Conservation (phyloP, 2,329 filamentous ascomycete species). For the Paecilomyces sp. region DNA sequence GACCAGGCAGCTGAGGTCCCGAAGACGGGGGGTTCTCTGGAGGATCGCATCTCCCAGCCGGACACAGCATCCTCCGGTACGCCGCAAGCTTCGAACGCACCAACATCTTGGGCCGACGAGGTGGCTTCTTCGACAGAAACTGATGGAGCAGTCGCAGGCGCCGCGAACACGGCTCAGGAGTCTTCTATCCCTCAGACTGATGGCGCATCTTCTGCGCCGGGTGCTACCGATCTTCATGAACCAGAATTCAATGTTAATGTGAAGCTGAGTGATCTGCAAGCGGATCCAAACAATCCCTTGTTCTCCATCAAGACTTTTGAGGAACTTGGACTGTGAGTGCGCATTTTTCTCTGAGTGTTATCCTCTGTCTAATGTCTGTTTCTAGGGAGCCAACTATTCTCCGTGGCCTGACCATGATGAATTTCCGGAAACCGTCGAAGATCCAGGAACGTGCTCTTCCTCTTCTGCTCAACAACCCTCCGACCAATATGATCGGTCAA, state of each 20-base stretch:
- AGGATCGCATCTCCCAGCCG: slow-evolving; percentile 42
- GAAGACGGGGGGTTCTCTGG: slow-evolving; percentile 34
- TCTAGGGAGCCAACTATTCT: slow-evolving; percentile 57
- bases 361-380: slow-evolving; percentile 3
- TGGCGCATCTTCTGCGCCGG: slow-evolving; percentile 28
- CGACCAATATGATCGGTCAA: slow-evolving; percentile 90
- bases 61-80: slow-evolving; percentile 26
- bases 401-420: slow-evolving; percentile 70
- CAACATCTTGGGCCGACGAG: slow-evolving; percentile 37
- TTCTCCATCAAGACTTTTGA: slow-evolving; percentile 80
- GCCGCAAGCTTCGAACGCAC: slow-evolving; percentile 6
- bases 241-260: slow-evolving; percentile 84
- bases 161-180: slow-evolving; percentile 8
- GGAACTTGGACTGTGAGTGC: slow-evolving; percentile 73
- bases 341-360: neutral
- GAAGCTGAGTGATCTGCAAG: slow-evolving; percentile 82
- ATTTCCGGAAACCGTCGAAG: slow-evolving; percentile 93
- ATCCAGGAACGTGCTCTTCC: slow-evolving; percentile 94
- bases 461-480: slow-evolving; percentile 78
- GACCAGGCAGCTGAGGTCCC: slow-evolving; percentile 21
- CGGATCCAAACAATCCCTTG: slow-evolving; percentile 77
- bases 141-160: slow-evolving; percentile 3
- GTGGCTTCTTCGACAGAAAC: slow-evolving; percentile 15
- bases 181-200: slow-evolving; percentile 25
- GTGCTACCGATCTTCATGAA: slow-evolving; percentile 55